Conservation (phyloP, 2,329 filamentous ascomycete species). For the Chaetothyriales sp. region DNA sequence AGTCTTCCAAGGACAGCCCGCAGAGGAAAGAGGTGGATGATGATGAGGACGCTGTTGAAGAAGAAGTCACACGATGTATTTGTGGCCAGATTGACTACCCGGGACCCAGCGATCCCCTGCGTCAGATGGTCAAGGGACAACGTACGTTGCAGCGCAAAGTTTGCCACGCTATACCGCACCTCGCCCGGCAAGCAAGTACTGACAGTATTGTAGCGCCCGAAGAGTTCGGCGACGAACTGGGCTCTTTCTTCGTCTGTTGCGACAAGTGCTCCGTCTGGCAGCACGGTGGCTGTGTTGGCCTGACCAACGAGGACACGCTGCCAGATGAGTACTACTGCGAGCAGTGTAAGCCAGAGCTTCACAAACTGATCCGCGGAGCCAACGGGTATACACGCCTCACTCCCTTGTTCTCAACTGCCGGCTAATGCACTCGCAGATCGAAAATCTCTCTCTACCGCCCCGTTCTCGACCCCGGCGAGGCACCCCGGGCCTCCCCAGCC, state of each 20-base stretch:
- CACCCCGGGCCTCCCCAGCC: constrained; percentile 29
- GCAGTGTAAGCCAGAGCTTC: constrained; percentile 78
- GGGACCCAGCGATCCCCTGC: constrained; percentile 35
- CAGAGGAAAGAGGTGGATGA: constrained; percentile 39
- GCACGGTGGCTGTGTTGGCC: constrained; percentile 92
- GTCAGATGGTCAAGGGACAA: neutral
- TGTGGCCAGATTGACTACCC: constrained; percentile 93
- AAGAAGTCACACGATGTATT: constrained; percentile 89
- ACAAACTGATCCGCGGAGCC: constrained; percentile 49
- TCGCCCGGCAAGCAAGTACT: constrained; percentile 38
- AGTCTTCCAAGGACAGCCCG: constrained; percentile 20
- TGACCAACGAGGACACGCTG: constrained; percentile 82
- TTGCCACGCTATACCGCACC: constrained; percentile 31
- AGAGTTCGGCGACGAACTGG: constrained; percentile 53
- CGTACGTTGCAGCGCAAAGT: neutral
- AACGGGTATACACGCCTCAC: neutral
- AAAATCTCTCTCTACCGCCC: constrained; percentile 50
- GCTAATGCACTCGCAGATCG: constrained; percentile 33
- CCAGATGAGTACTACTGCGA: constrained; percentile 98
- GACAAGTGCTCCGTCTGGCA: constrained; percentile 96
- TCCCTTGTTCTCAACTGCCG: neutral
- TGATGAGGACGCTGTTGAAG: constrained; percentile 56
- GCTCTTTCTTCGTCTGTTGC: constrained; percentile 94
- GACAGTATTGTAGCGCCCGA: constrained; percentile 30
- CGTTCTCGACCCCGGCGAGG: constrained; percentile 36